Base-by-base conservation (phyloP, 1,284 basidiomycete genomes). In the Cerrena zonata region DNA sequence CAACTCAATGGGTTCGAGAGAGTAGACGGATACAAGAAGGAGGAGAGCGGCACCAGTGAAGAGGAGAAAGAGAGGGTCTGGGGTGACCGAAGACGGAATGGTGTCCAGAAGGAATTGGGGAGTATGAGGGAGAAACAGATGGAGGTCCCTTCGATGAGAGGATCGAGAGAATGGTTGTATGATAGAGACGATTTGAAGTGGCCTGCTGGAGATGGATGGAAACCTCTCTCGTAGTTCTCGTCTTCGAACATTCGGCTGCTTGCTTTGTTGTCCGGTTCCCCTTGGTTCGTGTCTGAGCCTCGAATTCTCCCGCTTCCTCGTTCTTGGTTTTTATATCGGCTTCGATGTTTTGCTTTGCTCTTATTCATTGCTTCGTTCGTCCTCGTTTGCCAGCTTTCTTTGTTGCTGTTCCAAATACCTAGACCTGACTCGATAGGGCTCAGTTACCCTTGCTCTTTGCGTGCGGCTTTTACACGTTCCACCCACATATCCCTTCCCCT, bases 151-250 rank as follows among this genome's bases (percentile, higher is more conserved):
- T 56, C 53, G 58, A 49, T 43, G 52, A 50, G 12, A 30, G 27
- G 25, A 5, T 22, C 30, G 21, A 42, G 46, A 19, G 39, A 47
- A 22, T 54, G 52, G 53, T 49, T 54, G 42, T 41, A 53, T 2
- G 75, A 76, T 59, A 67, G 73, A 44, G 82, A 84, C 58, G 72
- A 76, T 53, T 58, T 82, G 55, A 84, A 84, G 64, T 80, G 77
- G 76, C 82, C 80, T 2, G 74, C 70, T 52, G 75, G 75, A 0
- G 74, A 82, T 37, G 81, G 82, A 2, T 84, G 80, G 82, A 71
- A 63, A 54, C 74, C 72, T 27, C 61, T 82, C 38, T 65, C 56
- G 56, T 54, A 18, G 15, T 26, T 13, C 18, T 25, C 30, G 5
- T 21, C 24, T 44, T 44, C 25, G 5, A 5, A 12, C 19, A 11